Evolutionary conservation across 768 basidiomycete species (phyloP).

Genomic region (Cystobasidium ongulense): DNA sequence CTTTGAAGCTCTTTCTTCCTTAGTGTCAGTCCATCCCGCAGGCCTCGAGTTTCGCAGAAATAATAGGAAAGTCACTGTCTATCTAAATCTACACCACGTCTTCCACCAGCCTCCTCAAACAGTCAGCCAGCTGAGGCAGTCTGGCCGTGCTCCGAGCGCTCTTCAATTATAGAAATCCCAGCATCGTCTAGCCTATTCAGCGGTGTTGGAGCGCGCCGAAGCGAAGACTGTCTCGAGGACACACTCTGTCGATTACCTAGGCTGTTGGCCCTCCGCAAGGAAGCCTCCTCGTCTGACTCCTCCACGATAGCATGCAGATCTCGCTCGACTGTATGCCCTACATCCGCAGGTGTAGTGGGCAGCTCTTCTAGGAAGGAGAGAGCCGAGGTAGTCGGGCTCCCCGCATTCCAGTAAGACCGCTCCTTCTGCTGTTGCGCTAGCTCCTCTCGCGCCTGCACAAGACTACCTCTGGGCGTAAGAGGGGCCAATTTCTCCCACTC

Average conservation of each 20-base stretch:
- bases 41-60: no score
- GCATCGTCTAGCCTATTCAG: conserved; percentile 2
- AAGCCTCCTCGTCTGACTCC: conserved; percentile 8
- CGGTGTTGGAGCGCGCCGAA: neutral
- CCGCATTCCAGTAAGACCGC: neutral
- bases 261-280: neutral
- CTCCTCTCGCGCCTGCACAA: neutral
- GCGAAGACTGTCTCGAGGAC: conserved; percentile 5
- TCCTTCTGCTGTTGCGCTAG: neutral
- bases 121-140: neutral
- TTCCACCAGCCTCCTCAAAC: no score
- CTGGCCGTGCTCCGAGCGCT: neutral
- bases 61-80: no score
- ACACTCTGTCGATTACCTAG: neutral
- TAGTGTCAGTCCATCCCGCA: no score
- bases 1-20: no score
- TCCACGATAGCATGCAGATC: neutral
- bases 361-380: neutral
- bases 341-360: neutral
- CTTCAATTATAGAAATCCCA: neutral
- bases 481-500: neutral
- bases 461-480: neutral
- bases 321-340: neutral
- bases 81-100: no score
- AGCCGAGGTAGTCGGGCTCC: neutral